Percentiles rank a stretch among this genome's conserved stretches.
Evolutionary conservation across 2,329 filamentous ascomycete species (phyloP).

Genomic region (Calonectria crousiana): DNA sequence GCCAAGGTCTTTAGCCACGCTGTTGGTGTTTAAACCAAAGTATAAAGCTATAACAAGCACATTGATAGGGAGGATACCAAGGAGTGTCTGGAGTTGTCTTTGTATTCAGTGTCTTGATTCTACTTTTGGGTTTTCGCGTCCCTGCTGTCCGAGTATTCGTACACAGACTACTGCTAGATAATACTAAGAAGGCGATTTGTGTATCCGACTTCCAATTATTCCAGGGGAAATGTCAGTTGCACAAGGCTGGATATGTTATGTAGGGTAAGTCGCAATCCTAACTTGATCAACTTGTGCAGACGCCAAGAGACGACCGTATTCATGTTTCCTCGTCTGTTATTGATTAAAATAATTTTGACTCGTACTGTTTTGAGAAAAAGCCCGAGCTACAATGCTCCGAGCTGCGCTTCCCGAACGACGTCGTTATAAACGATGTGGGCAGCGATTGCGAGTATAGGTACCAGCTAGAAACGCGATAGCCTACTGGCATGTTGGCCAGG

Average conservation of each 20-base stretch:
- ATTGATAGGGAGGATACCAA: constrained; percentile 13
- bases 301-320: background rate
- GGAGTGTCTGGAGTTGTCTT: constrained; percentile 21
- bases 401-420: constrained; percentile 20
- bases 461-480: background rate
- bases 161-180: background rate
- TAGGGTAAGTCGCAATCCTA: background rate
- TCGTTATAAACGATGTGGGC: constrained; percentile 24
- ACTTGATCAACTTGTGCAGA: background rate
- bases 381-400: background rate
- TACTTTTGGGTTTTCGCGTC: background rate
- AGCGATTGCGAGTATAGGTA: constrained; percentile 18
- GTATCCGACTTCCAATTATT: background rate
- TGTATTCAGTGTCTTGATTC: background rate
- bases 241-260: background rate
- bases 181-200: background rate
- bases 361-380: background rate
- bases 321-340: background rate
- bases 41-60: background rate
- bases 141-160: background rate
- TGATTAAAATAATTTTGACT: constrained; percentile 8
- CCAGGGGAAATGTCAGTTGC: background rate
- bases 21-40: constrained; percentile 63
- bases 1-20: constrained; percentile 88
- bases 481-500: constrained; percentile 11